Conservation (phyloP, 306 rosid genomes). For the Casuarina cunninghamiana region DNA sequence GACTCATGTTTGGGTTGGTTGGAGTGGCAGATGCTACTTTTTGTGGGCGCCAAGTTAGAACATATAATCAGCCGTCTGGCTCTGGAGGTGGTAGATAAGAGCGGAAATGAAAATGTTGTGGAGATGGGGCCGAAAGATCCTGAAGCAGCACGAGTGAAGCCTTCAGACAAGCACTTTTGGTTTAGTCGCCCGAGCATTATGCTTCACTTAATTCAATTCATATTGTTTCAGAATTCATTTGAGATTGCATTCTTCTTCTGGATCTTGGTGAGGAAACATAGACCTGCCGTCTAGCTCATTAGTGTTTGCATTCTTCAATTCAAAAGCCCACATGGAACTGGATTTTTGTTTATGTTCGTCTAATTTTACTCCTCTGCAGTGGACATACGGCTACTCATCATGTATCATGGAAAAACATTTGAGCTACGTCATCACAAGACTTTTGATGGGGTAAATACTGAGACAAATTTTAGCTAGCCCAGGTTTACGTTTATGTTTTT, state of each 20-base stretch:
- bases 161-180: conserved; percentile 81
- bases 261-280: conserved; percentile 64
- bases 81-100: conserved; percentile 41
- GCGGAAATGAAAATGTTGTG: conserved; percentile 6
- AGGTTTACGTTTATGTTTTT: background rate
- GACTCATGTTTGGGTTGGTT: conserved; percentile 14
- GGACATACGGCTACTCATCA: conserved; percentile 73
- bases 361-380: conserved; percentile 41
- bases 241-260: conserved; percentile 96
- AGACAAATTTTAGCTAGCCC: background rate
- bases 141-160: conserved; percentile 44
- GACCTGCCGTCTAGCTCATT: background rate
- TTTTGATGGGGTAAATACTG: conserved; percentile 68
- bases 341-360: background rate
- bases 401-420: conserved; percentile 78
- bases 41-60: conserved; percentile 93
- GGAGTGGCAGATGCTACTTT: conserved; percentile 69
- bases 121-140: background rate
- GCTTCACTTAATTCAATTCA: conserved; percentile 79
- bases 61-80: conserved; percentile 71
- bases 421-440: conserved; percentile 64
- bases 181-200: conserved; percentile 58
- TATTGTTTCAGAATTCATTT: conserved; percentile 85
- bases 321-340: background rate
- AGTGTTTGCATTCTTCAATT: background rate